These are phyloP conservation scores for Podaxis sp. DNA, from an alignment of 768 basidiomycete genomes.

Conservation along the genomic window DNA sequence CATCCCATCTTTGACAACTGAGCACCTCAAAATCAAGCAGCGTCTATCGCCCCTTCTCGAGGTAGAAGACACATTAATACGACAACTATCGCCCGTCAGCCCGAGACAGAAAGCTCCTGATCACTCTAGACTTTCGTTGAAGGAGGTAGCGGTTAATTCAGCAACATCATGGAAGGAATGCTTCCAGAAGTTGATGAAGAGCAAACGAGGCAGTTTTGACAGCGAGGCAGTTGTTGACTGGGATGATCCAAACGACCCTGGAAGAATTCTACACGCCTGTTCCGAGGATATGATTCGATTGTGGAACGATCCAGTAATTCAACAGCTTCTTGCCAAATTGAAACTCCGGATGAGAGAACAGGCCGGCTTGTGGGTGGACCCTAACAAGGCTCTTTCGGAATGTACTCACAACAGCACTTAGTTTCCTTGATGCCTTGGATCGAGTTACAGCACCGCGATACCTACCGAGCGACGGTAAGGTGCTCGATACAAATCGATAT, in stretches of 20 bases:
- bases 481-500: conserved; percentile 19
- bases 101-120: conserved; percentile 26
- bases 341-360: conserved; percentile 61
- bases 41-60: conserved; percentile 59
- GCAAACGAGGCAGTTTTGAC: not conserved
- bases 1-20: conserved; percentile 33
- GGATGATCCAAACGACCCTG: conserved; percentile 53
- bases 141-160: conserved; percentile 54
- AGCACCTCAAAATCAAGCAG: conserved; percentile 48
- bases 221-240: conserved; percentile 24
- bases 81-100: conserved; percentile 50
- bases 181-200: conserved; percentile 21
- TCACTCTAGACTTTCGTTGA: conserved; percentile 17
- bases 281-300: conserved; percentile 60
- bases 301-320: conserved; percentile 57
- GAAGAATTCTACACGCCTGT: conserved; percentile 51
- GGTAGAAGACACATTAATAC: conserved; percentile 57
- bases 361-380: conserved; percentile 59
- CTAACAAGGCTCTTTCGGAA: not conserved
- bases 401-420: conserved; percentile 20
- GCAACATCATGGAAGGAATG: conserved; percentile 46
- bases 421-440: conserved; percentile 65
- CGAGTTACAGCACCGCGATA: conserved; percentile 58
- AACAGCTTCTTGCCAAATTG: conserved; percentile 44
- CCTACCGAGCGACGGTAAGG: conserved; percentile 55